Base-by-base conservation (phyloP, 106 monocot species). In the Dioscorea zingiberensis region DNA sequence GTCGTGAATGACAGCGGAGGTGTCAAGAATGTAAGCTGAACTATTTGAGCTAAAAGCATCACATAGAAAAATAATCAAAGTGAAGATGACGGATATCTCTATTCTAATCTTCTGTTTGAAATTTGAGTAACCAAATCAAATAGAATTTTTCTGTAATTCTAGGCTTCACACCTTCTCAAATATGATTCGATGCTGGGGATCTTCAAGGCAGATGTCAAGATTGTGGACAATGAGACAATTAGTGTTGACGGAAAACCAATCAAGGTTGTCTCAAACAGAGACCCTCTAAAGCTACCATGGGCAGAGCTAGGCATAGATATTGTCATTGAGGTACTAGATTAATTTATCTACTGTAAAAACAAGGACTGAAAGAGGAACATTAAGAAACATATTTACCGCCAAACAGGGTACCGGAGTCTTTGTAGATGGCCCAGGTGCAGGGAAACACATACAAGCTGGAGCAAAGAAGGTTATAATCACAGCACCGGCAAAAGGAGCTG, bases 111-210 rank as follows among this genome's bases (percentile, higher is more conserved):
- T 38, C 38, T 38, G 38, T 6, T 38, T 38, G 38, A 38, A 38
- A n/a, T n/a, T n/a, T n/a, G n/a, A n/a, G n/a, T n/a, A n/a, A n/a
- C 6, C 27, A 61, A 61, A 11, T 15, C 27, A n/a, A 38, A 38
- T 38, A 38, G 38, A 38, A 10, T 38, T 38, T 17, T 15, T 70
- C 13, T 32, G 10, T 19, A 21, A 9, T 27, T 77, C 25, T 56
- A 97, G 97, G 88, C 97, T 44, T 92, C 97, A 21, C 97, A 97
- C 81, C 97, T 97, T 81, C 91, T 97, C 47, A 97, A 97, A 58
- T 97, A 97, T 51, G 97, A 97, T 57, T 97, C 97, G 10, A 81
- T 92, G 88, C 84, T 97, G 13, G 97, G 97, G 18, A 97, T 83
- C 14, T 97, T 97, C 77, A 97, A 97, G 69, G 97, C 97, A 4